phyloP scores from a whole-genome alignment of 148 eudicot species.

The Polygonum maritimum region DNA sequence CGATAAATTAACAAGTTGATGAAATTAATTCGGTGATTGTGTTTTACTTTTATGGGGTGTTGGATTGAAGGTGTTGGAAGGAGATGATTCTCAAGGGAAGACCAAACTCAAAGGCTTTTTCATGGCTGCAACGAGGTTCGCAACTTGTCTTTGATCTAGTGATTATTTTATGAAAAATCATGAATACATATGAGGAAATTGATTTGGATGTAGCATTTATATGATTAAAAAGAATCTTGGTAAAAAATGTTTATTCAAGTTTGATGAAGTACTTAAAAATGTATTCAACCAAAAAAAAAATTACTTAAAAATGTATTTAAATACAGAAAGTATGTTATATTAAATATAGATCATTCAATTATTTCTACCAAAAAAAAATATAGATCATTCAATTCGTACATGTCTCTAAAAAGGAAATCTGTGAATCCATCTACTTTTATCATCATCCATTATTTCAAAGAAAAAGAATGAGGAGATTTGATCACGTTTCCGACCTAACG shows the following conservation, averaged over 20 bases:
- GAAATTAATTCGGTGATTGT: not conserved
- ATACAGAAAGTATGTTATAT: no score
- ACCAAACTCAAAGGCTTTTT: conserved; percentile 50
- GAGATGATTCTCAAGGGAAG: conserved; percentile 44
- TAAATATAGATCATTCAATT: not conserved
- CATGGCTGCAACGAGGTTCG: conserved; percentile 78
- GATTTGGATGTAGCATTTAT: no score
- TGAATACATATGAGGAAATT: not conserved
- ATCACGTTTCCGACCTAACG: not conserved
- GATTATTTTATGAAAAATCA: not conserved
- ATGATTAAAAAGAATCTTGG: no score
- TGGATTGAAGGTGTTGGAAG: conserved; percentile 42
- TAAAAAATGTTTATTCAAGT: no score
- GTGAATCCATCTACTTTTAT: not conserved
- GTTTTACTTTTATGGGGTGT: not conserved
- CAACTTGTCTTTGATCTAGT: not conserved
- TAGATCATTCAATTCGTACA: not conserved
- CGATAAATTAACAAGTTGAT: no score
- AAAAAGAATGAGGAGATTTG: not conserved
- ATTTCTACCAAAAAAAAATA: no score
- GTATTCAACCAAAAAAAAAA: no score
- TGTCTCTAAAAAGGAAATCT: not conserved
- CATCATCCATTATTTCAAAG: not conserved
- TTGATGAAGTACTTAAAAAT: no score
- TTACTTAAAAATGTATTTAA: no score